phyloP scores from a whole-genome alignment of 228 moss, liverwort and hornwort species.

The Sphagnum magellanicum region DNA sequence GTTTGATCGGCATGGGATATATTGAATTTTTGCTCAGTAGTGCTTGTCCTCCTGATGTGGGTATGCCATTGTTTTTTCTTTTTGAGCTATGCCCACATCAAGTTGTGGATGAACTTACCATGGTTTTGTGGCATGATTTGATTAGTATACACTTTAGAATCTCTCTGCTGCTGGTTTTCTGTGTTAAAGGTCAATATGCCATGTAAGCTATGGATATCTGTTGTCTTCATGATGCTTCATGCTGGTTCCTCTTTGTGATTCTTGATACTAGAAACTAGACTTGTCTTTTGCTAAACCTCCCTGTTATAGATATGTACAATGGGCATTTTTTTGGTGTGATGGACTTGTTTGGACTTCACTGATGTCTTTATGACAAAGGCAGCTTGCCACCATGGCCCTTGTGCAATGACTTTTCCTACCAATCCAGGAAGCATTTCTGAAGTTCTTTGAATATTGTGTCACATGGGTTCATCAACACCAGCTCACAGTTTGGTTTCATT shows the following conservation, averaged over 20 bases:
- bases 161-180: conserved; percentile 32
- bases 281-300: neutral
- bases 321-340: neutral
- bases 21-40: neutral
- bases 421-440: neutral
- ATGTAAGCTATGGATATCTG: neutral
- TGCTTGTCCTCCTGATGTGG: neutral
- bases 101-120: neutral
- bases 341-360: neutral
- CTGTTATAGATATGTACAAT: neutral
- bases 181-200: conserved; percentile 20
- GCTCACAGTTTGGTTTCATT: neutral
- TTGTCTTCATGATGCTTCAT: neutral
- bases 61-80: neutral
- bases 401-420: neutral
- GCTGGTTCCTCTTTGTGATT: neutral
- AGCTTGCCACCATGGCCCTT: neutral
- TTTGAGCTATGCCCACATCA: neutral
- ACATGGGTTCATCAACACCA: neutral
- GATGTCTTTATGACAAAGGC: neutral
- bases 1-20: neutral
- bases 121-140: neutral
- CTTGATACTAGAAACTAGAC: neutral
- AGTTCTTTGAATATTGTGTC: neutral
- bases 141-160: conserved; percentile 16